phyloP scores from a whole-genome alignment of 208 protist species.

The Trypanosoma conorhini region DNA sequence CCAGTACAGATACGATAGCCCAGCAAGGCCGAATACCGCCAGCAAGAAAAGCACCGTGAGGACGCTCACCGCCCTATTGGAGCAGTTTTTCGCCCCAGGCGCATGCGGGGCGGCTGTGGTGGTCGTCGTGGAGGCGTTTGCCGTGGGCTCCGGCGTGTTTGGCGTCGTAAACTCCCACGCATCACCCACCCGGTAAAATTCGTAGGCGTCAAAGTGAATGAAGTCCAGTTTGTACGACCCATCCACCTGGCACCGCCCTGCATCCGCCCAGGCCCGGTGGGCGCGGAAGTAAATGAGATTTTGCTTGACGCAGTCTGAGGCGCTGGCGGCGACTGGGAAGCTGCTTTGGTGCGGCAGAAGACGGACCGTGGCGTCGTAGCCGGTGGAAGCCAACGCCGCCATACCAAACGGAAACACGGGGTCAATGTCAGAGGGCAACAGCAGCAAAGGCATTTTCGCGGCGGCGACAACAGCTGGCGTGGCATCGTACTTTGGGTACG shows the following conservation, averaged over 20 bases:
- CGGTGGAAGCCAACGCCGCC: constrained; percentile 19
- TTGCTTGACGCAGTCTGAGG: constrained; percentile 36
- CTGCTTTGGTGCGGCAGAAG: constrained; percentile 28
- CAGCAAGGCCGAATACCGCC: not conserved
- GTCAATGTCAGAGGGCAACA: constrained; percentile 38
- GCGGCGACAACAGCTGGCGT: not conserved
- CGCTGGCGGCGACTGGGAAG: constrained; percentile 19
- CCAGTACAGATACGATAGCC: constrained; percentile 15
- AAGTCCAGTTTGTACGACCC: constrained; percentile 38
- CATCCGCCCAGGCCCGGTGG: constrained; percentile 27
- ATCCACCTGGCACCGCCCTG: constrained; percentile 20
- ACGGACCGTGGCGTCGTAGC: constrained; percentile 27
- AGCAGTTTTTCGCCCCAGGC: not conserved
- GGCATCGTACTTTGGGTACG: constrained; percentile 24
- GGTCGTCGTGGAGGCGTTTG: not conserved
- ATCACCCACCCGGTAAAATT: constrained; percentile 43
- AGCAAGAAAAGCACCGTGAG: constrained; percentile 15
- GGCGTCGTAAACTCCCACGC: constrained; percentile 57
- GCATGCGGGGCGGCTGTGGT: not conserved
- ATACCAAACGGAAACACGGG: constrained; percentile 30
- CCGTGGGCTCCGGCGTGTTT: constrained; percentile 36
- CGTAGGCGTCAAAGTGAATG: constrained; percentile 25
- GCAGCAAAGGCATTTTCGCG: constrained; percentile 19
- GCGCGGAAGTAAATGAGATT: constrained; percentile 35
- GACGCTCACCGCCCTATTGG: not conserved